Evolutionary conservation across 2,329 filamentous ascomycete genomes (phyloP), one percentile per base, ranked within the genome.

Genomic region (Corynespora cassiicola): DNA sequence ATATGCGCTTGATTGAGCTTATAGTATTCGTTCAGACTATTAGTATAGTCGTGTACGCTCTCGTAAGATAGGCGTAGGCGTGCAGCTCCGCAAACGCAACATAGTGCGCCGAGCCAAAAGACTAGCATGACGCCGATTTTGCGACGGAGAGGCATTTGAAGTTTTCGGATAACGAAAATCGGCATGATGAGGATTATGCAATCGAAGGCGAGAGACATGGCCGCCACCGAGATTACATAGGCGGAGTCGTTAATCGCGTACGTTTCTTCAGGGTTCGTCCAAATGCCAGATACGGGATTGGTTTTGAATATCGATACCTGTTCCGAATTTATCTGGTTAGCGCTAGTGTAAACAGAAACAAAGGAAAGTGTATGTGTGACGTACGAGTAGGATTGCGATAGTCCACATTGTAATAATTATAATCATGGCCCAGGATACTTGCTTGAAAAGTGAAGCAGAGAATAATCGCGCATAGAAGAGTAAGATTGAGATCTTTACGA

Each of bases 51-150:
- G 20, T 37, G 35, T 7, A 37, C 7, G 4, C 17, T 22, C 27
- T 37, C 6, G 35, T 37, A 22, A 7, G 31, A 17, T n/a, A 37
- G 26, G n/a, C 14, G 16, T 14, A 53, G 33, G 10, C 50, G 47
- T 11, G 37, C 45, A 14, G 42, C 34, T 5, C 35, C 43, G 11
- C 43, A 23, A 8, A 51, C 21, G 12, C 38, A 36, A 24, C 50
- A 53, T 33, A 53, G 44, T 7, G 39, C 39, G 7, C 47, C 50
- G 7, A 53, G 40, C 25, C 44, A 45, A 12, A 53, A 53, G 10
- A 50, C 33, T 12, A 33, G 15, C 2, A 35, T 28, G 4, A 55
- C 43, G 3, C 45, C 40, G n/a, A 54, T 14, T 21, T 58, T 61
- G 9, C 43, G 29, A 3, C 33, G 29, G 7, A 23, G 8, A 2